Evolutionary conservation across 306 rosid species (phyloP).

Genomic region (Rosa persica): DNA sequence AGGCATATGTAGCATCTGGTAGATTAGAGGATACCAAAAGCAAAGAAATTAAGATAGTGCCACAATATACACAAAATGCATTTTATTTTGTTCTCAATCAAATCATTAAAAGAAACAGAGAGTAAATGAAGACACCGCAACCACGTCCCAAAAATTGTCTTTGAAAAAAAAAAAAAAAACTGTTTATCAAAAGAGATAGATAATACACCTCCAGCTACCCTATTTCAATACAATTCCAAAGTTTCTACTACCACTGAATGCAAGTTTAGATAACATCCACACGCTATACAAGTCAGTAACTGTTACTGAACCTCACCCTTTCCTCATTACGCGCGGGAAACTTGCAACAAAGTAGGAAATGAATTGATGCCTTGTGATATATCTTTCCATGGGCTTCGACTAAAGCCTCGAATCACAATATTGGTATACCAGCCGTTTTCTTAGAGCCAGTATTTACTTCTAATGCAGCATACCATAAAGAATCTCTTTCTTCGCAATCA

Average conservation of each 20-base stretch:
- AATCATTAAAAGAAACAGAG: neutral
- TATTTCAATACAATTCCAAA: conserved; percentile 3
- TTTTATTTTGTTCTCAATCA: neutral
- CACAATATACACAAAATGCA: too few species aligned
- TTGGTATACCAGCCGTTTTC: neutral
- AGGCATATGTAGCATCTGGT: conserved; percentile 97
- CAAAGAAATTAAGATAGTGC: neutral
- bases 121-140: neutral
- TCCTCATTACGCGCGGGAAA: neutral
- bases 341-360: neutral
- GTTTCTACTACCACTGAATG: neutral
- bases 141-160: neutral
- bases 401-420: neutral
- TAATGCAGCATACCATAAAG: conserved; percentile 1
- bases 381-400: neutral
- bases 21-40: conserved; percentile 21
- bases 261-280: conserved; percentile 7
- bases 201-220: neutral
- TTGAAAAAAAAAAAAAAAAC: neutral
- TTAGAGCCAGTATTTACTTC: neutral
- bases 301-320: neutral
- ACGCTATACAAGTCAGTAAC: neutral
- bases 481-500: neutral
- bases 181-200: neutral
- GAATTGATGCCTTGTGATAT: neutral